Evolutionary conservation across 202 grass and related monocot species (phyloP).

Genomic region (Brachypodium distachyon): DNA sequence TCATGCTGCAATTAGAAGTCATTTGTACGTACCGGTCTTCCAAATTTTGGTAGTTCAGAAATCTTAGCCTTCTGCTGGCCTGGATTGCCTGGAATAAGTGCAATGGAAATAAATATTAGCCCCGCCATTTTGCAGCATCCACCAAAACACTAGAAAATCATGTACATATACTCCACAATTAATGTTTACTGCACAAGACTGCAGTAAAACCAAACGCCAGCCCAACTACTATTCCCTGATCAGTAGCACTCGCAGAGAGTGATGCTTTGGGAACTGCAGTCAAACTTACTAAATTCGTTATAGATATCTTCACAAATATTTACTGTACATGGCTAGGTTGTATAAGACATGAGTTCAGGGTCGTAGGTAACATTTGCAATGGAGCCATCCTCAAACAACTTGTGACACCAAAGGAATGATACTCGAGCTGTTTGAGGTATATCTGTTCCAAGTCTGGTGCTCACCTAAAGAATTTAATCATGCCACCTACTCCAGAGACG

Average conservation of each 20-base stretch:
- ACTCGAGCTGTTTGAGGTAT: not conserved
- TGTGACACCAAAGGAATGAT: not conserved
- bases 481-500: not conserved
- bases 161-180: not conserved
- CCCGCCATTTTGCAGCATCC: not conserved
- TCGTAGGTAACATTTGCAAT: not conserved
- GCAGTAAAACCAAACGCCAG: not conserved
- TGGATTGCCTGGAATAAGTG: constrained; percentile 64
- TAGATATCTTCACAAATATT: not conserved
- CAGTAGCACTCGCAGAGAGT: not conserved
- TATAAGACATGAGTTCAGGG: not conserved
- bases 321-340: not conserved
- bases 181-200: not conserved
- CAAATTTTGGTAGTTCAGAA: constrained; percentile 94
- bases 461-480: not conserved
- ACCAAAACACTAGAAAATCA: not conserved
- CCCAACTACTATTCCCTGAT: not conserved
- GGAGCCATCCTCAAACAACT: not conserved
- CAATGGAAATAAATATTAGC: not conserved
- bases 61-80: constrained; percentile 87
- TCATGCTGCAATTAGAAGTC: not conserved
- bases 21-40: constrained; percentile 59
- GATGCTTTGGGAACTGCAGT: not conserved
- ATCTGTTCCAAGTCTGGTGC: not conserved
- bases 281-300: not conserved